Percentiles rank a stretch among this genome's conserved stretches.
phyloP scores from a whole-genome alignment of 2,329 filamentous ascomycete genomes.

The Daldinia eschscholtzii region DNA sequence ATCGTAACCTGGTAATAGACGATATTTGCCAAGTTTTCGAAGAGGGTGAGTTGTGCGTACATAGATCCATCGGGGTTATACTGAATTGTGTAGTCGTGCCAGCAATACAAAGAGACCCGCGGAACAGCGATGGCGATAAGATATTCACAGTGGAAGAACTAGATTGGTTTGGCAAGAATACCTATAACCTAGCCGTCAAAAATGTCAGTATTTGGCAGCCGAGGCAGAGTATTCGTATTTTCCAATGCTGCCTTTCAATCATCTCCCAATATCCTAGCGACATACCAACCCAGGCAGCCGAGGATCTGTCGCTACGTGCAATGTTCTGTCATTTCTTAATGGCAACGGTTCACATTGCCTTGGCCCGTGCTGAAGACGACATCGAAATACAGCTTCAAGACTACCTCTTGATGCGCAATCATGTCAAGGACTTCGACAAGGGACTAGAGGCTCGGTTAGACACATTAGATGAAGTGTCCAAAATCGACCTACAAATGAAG shows the following conservation, averaged over 20 bases:
- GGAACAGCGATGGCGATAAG: constrained; percentile 58
- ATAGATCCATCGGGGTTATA: constrained; percentile 10
- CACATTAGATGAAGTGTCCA: constrained; percentile 58
- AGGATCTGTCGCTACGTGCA: constrained; percentile 68
- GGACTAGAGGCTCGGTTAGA: constrained; percentile 57
- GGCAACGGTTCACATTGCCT: constrained; percentile 63
- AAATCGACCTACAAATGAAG: constrained; percentile 70
- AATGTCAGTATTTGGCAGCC: constrained; percentile 68
- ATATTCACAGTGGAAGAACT: constrained; percentile 75
- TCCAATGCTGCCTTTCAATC: constrained; percentile 66
- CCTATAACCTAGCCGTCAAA: constrained; percentile 81
- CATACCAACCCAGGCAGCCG: constrained; percentile 55
- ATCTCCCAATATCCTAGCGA: constrained; percentile 65
- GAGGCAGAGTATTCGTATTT: constrained; percentile 66
- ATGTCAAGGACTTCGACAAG: constrained; percentile 70
- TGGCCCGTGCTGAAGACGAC: constrained; percentile 66
- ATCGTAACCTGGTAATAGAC: constrained; percentile 50
- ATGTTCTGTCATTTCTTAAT: constrained; percentile 80
- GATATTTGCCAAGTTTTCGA: constrained; percentile 68
- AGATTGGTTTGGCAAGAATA: constrained; percentile 86
- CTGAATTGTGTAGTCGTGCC: constrained; percentile 55
- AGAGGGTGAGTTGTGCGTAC: constrained; percentile 53
- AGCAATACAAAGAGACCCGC: constrained; percentile 56
- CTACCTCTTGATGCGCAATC: constrained; percentile 72
- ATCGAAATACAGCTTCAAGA: constrained; percentile 66